Evolutionary conservation across 2,329 filamentous ascomycete species (phyloP).

Genomic region (Talaromyces piceae): DNA sequence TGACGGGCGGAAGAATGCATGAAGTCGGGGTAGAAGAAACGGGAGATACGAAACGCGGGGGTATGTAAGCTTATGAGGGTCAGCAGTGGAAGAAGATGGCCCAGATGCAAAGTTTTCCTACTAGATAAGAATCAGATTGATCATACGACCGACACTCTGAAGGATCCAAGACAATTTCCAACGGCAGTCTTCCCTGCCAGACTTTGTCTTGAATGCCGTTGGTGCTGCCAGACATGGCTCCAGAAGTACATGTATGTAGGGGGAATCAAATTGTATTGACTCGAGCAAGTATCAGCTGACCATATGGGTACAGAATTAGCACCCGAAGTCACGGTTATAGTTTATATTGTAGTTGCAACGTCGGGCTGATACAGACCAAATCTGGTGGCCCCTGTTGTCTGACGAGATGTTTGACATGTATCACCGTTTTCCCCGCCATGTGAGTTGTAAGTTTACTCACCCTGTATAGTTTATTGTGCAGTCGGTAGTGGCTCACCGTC

Average conservation of each 20-base stretch:
- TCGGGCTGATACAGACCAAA: not conserved
- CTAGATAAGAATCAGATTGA: constrained; percentile 53
- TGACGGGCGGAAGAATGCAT: constrained; percentile 52
- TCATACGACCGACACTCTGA: constrained; percentile 55
- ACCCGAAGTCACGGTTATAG: not conserved
- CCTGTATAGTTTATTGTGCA: not conserved
- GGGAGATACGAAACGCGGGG: constrained; percentile 63
- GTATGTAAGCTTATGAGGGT: constrained; percentile 45
- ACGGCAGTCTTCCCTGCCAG: constrained; percentile 53
- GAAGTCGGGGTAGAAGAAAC: constrained; percentile 55
- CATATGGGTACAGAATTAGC: not conserved
- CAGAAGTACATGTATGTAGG: not conserved
- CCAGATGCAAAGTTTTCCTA: constrained; percentile 22
- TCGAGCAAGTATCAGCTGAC: too few relatives aligned
- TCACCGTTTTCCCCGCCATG: not conserved
- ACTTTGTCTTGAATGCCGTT: constrained; percentile 39
- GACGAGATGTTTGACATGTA: not conserved
- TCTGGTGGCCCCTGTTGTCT: not conserved
- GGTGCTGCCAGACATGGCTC: constrained; percentile 12
- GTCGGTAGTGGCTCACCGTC: not conserved
- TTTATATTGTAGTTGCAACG: not conserved
- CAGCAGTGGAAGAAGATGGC: not conserved
- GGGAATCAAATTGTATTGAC: not conserved
- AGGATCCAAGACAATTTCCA: constrained; percentile 53
- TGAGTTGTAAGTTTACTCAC: not conserved